Conservation (phyloP, 805 yeast genomes). For the Huiozyma sinensis region DNA sequence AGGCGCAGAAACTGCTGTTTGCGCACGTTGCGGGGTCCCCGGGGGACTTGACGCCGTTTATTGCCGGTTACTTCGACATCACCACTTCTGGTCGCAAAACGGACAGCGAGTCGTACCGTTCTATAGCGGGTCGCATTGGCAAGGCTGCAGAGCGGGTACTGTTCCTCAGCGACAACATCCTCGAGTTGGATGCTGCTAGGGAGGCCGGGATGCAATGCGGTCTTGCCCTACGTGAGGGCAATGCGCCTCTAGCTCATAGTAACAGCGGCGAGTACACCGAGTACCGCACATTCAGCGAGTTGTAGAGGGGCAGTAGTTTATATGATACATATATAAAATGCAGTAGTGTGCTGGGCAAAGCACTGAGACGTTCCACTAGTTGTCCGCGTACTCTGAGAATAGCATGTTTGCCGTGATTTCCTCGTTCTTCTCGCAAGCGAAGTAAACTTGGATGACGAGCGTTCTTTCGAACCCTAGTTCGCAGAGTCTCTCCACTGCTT, state of each 20-base stretch:
- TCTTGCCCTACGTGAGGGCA: constrained; percentile 69
- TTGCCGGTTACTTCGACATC: constrained; percentile 75
- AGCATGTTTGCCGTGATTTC: constrained; percentile 91
- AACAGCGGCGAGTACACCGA: constrained; percentile 2
- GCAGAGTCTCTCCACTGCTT: constrained; percentile 80
- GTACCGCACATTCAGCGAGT: constrained; percentile 2
- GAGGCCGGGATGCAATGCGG: constrained; percentile 48
- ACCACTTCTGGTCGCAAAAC: constrained; percentile 69
- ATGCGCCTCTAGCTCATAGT: constrained; percentile 33
- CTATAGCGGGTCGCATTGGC: too few relatives aligned
- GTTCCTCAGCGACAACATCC: constrained; percentile 72
- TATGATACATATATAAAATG: background rate
- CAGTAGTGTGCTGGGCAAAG: background rate
- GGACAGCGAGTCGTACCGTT: constrained; percentile 44
- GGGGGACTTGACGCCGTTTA: constrained; percentile 41
- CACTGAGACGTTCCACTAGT: background rate
- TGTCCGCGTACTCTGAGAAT: constrained; percentile 46
- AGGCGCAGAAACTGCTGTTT: constrained; percentile 76
- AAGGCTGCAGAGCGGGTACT: constrained; percentile 30
- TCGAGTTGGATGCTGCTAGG: constrained; percentile 68
- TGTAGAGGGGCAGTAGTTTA: background rate
- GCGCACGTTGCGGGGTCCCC: constrained; percentile 35
- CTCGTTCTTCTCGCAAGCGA: constrained; percentile 97
- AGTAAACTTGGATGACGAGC: constrained; percentile 82
- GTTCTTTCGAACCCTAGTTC: constrained; percentile 88